Evolutionary conservation across 108 stramenopile genomes (phyloP).

Genomic region (Schizochytrium sp.): DNA sequence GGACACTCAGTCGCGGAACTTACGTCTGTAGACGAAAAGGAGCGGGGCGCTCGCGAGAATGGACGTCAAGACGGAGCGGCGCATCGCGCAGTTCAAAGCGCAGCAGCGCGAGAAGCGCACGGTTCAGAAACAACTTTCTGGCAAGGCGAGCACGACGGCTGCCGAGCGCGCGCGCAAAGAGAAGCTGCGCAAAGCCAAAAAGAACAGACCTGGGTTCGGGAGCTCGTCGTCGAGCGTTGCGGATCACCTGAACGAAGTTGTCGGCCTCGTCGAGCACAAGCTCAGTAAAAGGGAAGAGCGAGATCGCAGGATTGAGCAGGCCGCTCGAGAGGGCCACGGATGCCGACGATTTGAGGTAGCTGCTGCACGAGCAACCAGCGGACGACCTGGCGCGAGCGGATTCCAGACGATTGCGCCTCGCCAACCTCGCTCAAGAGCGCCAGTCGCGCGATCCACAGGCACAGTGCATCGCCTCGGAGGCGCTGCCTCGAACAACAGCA

Average conservation of each 20-base stretch:
- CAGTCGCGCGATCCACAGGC: not conserved
- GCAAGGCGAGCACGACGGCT: not conserved
- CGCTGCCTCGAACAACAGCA: not conserved
- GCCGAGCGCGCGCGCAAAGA: not conserved
- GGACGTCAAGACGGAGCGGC: not conserved
- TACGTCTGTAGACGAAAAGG: too few relatives aligned
- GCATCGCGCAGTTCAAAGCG: not conserved
- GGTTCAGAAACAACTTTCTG: not conserved
- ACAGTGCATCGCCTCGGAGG: not conserved
- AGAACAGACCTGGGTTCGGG: not conserved
- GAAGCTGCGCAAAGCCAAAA: not conserved
- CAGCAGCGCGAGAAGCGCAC: not conserved
- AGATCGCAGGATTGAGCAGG: not conserved
- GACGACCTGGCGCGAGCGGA: not conserved
- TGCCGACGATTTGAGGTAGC: not conserved
- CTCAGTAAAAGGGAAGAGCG: not conserved
- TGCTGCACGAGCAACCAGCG: not conserved
- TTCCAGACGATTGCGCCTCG: not conserved
- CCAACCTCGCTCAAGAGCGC: not conserved
- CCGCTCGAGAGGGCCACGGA: not conserved
- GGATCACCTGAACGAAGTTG: constrained; percentile 4
- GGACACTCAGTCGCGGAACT: too few relatives aligned
- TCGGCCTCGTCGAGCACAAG: not conserved
- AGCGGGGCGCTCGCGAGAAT: not conserved
- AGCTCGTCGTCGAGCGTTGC: not conserved